Evolutionary conservation across 805 yeast species (phyloP).

Genomic region (Yarrowia keelungensis): DNA sequence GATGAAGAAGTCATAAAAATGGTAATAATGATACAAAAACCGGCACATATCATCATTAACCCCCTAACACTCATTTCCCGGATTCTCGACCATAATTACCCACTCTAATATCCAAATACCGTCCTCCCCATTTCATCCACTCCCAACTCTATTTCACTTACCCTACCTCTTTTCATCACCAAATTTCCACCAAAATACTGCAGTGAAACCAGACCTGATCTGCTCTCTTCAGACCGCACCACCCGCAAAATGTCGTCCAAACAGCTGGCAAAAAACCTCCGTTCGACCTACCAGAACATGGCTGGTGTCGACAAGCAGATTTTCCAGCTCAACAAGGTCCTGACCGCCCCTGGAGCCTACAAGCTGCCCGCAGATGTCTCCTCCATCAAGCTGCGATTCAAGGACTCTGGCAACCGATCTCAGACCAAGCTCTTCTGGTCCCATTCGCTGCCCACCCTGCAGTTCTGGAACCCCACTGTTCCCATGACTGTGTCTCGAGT

Average conservation of each 20-base stretch:
- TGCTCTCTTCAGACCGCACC: constrained; percentile 13
- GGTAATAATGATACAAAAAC: no score
- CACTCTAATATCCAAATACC: no score
- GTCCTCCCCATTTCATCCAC: neutral
- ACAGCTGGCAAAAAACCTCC: constrained; percentile 33
- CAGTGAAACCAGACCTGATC: constrained; percentile 19
- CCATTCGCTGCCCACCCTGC: constrained; percentile 35
- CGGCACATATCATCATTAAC: no score
- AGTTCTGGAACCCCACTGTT: constrained; percentile 34
- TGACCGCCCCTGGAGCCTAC: constrained; percentile 47
- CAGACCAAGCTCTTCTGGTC: constrained; percentile 39
- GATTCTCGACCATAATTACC: no score
- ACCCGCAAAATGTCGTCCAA: constrained; percentile 25
- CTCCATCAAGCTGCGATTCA: constrained; percentile 45
- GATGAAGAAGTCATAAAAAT: no score
- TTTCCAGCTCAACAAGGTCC: constrained; percentile 44
- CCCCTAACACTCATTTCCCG: no score
- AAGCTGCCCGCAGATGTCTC: constrained; percentile 44
- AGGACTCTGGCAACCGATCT: constrained; percentile 42
- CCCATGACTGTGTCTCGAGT: constrained; percentile 35
- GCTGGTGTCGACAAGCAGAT: constrained; percentile 43
- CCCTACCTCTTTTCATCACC: constrained; percentile 36
- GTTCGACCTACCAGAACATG: constrained; percentile 37
- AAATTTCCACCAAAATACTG: constrained; percentile 20
- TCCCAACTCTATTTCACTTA: constrained; percentile 7